Conservation (phyloP, 306 rosid species). For the Corylus americana region DNA sequence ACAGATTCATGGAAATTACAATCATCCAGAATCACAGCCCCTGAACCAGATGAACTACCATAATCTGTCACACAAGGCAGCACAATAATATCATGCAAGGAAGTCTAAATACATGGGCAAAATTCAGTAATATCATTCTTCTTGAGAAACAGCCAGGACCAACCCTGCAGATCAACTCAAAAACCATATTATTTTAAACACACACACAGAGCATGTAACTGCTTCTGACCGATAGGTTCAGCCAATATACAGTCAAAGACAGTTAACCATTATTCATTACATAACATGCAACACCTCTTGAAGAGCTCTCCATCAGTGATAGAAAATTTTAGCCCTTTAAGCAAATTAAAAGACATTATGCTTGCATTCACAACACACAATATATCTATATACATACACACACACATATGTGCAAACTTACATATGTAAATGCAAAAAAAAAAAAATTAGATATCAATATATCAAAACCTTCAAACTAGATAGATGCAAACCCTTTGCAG, state of each 20-base stretch:
- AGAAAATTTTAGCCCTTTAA: neutral
- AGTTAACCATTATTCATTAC: neutral
- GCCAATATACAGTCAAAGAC: neutral
- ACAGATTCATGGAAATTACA: slow-evolving; percentile 98
- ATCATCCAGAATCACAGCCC: slow-evolving; percentile 79
- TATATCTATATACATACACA: neutral
- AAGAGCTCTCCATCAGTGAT: neutral
- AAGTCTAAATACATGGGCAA: neutral
- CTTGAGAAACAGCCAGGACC: slow-evolving; percentile 1
- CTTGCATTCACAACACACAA: neutral
- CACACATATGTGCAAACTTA: neutral
- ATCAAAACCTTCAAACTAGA: slow-evolving; percentile 14
- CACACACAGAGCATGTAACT: neutral
- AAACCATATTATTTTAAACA: neutral
- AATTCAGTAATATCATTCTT: slow-evolving; percentile 2
- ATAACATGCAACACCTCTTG: neutral
- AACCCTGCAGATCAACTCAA: slow-evolving; percentile 18
- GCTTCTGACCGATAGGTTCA: neutral
- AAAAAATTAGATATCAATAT: neutral
- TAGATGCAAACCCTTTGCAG: slow-evolving; percentile 9
- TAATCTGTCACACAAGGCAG: slow-evolving; percentile 57
- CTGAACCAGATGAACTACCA: slow-evolving; percentile 60
- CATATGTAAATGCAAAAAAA: too few relatives aligned
- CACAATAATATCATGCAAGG: slow-evolving; percentile 23
- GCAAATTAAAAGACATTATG: neutral